These are phyloP conservation scores for Scopulariopsis brevicaulis DNA, from an alignment of 2,329 filamentous ascomycete genomes.

Conservation along the genomic window DNA sequence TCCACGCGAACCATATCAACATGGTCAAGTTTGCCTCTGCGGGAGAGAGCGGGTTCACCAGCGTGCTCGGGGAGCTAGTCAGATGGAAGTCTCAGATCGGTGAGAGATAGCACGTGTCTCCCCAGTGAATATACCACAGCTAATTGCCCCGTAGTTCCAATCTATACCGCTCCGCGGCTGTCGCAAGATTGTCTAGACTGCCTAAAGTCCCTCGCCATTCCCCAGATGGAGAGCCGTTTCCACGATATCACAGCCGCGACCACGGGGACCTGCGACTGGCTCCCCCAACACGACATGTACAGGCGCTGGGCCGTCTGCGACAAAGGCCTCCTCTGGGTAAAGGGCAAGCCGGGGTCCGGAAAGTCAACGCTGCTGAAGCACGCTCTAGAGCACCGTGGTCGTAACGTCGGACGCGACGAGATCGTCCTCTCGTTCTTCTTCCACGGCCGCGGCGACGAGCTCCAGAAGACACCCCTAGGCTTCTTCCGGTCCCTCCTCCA, in stretches of 20 bases:
- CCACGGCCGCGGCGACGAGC: slow-evolving; percentile 10
- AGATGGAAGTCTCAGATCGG: background rate
- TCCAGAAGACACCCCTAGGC: slow-evolving; percentile 20
- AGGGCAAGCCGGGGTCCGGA: slow-evolving; percentile 26
- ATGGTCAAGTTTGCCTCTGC: slow-evolving; percentile 19
- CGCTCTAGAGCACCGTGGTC: slow-evolving; percentile 15
- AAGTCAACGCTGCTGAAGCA: slow-evolving; percentile 25
- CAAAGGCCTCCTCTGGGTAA: slow-evolving; percentile 21
- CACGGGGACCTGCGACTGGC: slow-evolving; percentile 16
- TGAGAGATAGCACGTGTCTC: background rate
- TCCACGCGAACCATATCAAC: slow-evolving; percentile 18
- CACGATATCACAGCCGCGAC: slow-evolving; percentile 12
- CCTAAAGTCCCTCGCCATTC: slow-evolving; percentile 18
- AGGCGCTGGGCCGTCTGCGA: slow-evolving; percentile 10
- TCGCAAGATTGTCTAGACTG: slow-evolving; percentile 7
- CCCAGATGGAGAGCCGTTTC: slow-evolving; percentile 14
- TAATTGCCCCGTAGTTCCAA: background rate
- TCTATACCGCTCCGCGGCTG: too few species aligned
- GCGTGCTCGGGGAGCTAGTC: slow-evolving; percentile 12
- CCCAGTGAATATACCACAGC: background rate
- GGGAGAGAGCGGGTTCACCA: slow-evolving; percentile 17
- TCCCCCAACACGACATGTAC: slow-evolving; percentile 14
- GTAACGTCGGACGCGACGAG: background rate
- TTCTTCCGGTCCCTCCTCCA: slow-evolving; percentile 22
- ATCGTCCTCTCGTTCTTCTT: slow-evolving; percentile 18